These are phyloP conservation scores for Suillus plorans DNA, from an alignment of 768 basidiomycete species.

Conservation along the genomic window DNA sequence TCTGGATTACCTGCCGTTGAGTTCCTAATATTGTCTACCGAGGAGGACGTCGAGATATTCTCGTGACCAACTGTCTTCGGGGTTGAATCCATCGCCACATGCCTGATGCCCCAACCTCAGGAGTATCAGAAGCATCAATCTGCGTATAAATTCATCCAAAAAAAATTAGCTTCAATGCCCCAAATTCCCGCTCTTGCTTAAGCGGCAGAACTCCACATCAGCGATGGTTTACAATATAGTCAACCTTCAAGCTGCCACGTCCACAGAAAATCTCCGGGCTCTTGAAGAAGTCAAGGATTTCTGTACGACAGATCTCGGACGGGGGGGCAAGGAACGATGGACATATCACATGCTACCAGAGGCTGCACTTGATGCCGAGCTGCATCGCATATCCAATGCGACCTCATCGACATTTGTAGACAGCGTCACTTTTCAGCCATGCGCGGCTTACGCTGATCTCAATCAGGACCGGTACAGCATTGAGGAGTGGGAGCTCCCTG, in stretches of 20 bases:
- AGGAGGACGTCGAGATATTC: slow-evolving; percentile 16
- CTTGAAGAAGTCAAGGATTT: slow-evolving; percentile 56
- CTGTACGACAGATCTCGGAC: slow-evolving; percentile 52
- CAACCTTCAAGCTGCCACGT: slow-evolving; percentile 43
- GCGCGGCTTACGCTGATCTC: slow-evolving; percentile 31
- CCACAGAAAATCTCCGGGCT: slow-evolving; percentile 47
- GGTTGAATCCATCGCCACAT: slow-evolving; percentile 15
- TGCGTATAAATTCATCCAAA: slow-evolving; percentile 8
- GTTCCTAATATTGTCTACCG: slow-evolving; percentile 24
- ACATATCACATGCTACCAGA: slow-evolving; percentile 50
- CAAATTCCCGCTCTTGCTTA: not conserved
- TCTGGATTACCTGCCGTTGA: slow-evolving; percentile 17
- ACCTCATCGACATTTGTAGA: slow-evolving; percentile 34
- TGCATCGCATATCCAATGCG: slow-evolving; percentile 39
- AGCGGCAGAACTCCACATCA: not conserved
- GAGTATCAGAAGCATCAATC: slow-evolving; percentile 7
- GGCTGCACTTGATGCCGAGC: slow-evolving; percentile 37
- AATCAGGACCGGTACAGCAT: slow-evolving; percentile 43
- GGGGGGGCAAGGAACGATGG: slow-evolving; percentile 51
- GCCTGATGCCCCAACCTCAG: slow-evolving; percentile 13
- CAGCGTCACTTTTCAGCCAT: slow-evolving; percentile 45
- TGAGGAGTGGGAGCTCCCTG: slow-evolving; percentile 41
- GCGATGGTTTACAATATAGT: slow-evolving; percentile 36
- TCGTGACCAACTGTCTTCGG: slow-evolving; percentile 13
- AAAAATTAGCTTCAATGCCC: slow-evolving; percentile 1